These are phyloP conservation scores for Lophium mytilinum DNA, from an alignment of 495 filamentous ascomycete genomes.

Conservation along the genomic window DNA sequence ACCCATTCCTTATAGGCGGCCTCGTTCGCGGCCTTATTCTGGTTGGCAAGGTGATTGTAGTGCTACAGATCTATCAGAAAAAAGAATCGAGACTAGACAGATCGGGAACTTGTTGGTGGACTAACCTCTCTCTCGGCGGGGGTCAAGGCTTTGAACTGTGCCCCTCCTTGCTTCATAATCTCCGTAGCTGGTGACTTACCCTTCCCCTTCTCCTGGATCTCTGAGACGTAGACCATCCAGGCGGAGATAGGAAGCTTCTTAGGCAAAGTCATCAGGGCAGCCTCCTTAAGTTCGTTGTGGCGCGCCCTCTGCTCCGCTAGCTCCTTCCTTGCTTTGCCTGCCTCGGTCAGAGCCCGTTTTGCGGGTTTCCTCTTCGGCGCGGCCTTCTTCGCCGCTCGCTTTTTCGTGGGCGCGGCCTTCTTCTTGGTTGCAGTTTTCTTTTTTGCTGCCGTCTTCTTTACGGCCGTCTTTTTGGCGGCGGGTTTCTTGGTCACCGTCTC, in stretches of 20 bases:
- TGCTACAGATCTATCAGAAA: constrained; percentile 25
- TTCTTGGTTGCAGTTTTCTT: constrained; percentile 7
- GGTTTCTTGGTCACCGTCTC: constrained; percentile 13
- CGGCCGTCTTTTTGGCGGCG: constrained; percentile 7
- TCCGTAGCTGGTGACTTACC: background rate
- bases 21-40: constrained; percentile 40
- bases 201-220: constrained; percentile 6
- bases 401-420: constrained; percentile 11
- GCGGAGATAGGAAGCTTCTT: constrained; percentile 3
- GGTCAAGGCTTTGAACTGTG: constrained; percentile 18
- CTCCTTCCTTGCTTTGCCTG: constrained; percentile 21
- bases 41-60: constrained; percentile 43
- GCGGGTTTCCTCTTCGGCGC: constrained; percentile 6
- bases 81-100: background rate
- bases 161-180: background rate
- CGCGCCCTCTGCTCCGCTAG: constrained; percentile 6
- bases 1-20: constrained; percentile 52
- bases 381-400: constrained; percentile 5
- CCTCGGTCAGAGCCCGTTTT: constrained; percentile 2
- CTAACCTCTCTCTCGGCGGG: constrained; percentile 26
- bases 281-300: constrained; percentile 19
- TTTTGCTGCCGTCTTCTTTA: constrained; percentile 7
- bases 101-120: background rate
- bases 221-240: constrained; percentile 19
- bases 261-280: constrained; percentile 26